Evolutionary conservation across 495 filamentous ascomycete species (phyloP).

Genomic region (Penicillium arizonense): DNA sequence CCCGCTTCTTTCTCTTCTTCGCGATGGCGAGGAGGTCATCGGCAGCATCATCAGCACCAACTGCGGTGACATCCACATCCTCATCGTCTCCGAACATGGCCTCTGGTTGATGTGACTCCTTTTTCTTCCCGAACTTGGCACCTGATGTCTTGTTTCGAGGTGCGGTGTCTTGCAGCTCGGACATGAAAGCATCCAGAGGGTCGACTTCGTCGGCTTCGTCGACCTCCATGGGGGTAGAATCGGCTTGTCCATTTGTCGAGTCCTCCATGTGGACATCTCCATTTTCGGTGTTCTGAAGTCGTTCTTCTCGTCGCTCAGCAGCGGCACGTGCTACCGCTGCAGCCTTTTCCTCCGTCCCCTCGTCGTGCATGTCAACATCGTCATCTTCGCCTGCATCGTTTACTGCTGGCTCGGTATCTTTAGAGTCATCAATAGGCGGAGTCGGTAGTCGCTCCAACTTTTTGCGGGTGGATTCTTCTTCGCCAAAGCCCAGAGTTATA

Average conservation of each 20-base stretch:
- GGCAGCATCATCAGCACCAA: constrained; percentile 69
- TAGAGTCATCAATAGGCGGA: constrained; percentile 59
- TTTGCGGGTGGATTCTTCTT: constrained; percentile 80
- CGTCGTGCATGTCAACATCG: constrained; percentile 73
- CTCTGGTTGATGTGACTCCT: constrained; percentile 61
- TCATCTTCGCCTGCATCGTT: constrained; percentile 65
- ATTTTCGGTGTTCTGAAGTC: constrained; percentile 52
- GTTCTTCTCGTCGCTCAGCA: constrained; percentile 71
- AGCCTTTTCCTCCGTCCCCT: constrained; percentile 80
- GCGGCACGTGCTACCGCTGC: constrained; percentile 81
- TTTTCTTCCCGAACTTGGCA: constrained; percentile 45
- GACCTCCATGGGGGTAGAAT: constrained; percentile 31
- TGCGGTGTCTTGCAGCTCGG: constrained; percentile 60
- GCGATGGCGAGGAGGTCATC: constrained; percentile 78
- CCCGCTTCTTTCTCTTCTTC: constrained; percentile 94
- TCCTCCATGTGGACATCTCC: constrained; percentile 45
- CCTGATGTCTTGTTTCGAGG: constrained; percentile 39
- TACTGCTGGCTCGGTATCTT: constrained; percentile 57
- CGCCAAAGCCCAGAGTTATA: constrained; percentile 77
- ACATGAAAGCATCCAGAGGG: constrained; percentile 96
- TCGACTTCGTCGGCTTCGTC: constrained; percentile 74
- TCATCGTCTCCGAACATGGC: constrained; percentile 85
- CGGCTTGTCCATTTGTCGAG: constrained; percentile 35
- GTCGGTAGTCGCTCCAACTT: constrained; percentile 87
- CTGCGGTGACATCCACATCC: constrained; percentile 70